Evolutionary conservation across 129 eudicot species (phyloP).

Genomic region (Erigeron canadensis): DNA sequence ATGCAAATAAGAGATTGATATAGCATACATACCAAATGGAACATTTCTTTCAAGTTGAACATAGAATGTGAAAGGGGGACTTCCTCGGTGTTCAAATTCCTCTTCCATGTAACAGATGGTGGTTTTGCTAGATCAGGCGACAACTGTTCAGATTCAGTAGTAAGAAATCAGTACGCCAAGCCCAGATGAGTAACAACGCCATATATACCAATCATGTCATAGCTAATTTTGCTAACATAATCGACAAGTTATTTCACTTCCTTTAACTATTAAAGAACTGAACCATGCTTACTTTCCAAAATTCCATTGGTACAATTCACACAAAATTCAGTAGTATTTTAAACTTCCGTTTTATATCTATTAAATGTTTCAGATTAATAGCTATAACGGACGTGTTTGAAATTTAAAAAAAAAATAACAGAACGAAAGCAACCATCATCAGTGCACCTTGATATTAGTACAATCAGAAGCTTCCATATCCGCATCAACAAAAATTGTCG

Average conservation of each 20-base stretch:
- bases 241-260: slow-evolving; percentile 16
- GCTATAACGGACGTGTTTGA: neutral
- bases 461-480: slow-evolving; percentile 1
- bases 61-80: slow-evolving; percentile 40
- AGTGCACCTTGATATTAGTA: slow-evolving; percentile 5
- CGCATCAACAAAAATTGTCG: neutral
- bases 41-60: slow-evolving; percentile 46
- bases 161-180: neutral
- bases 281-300: neutral
- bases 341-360: no score
- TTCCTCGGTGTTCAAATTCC: slow-evolving; percentile 50
- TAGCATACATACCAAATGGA: slow-evolving; percentile 54
- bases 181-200: neutral
- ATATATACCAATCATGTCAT: slow-evolving; percentile 15
- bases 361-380: neutral
- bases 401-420: neutral
- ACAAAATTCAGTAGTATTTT: neutral
- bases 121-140: slow-evolving; percentile 58
- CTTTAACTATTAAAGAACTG: neutral
- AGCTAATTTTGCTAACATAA: slow-evolving; percentile 7
- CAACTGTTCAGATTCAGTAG: slow-evolving; percentile 20
- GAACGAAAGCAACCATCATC: neutral
- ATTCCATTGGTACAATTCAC: neutral
- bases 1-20: neutral
- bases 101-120: slow-evolving; percentile 70